Base-by-base conservation (phyloP, 306 rosid species). In the Quercus gilva region DNA sequence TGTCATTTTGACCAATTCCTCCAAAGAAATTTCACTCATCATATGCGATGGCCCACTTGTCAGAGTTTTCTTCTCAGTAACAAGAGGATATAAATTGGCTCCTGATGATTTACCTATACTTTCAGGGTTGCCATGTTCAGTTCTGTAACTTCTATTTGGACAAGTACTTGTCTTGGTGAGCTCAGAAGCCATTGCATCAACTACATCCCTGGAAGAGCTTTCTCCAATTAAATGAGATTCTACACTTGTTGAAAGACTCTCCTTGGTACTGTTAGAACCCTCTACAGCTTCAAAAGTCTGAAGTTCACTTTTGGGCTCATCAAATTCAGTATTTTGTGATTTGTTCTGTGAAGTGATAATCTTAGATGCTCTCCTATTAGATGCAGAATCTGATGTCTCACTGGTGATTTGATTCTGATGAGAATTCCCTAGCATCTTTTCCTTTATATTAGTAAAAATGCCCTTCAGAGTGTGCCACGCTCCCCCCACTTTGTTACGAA, bases 151-250 rank as follows among this genome's bases (percentile, higher is more conserved):
- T 13, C 5, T 49, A 52, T 18, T 61, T 29, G n/a, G 25, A 52
- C 55, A 26, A 20, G 28, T 80, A 53, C 60, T 61, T 53, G 18
- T 59, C 12, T 61, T 49, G 29, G 21, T 45, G 51, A 19, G n/a
- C 18, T 60, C 53, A 31, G 55, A 59, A 49, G 57, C 52, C 35
- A 29, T 55, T 65, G 71, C 14, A 29, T 29, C 45, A 74, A 35
- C 69, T 29, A 74, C 59, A 74, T 80, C 83, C 12, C 45, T 31
- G 59, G 61, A 63, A 74, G 73, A 68, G 73, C 33, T 57, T 71
- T 70, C 76, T 59, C 21, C 43, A 5, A 26, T 61, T 37, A 58
- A 6, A 18, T 69, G 63, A 28, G 55, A 75, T 68, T 55, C 31
- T 58, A 25, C 26, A 49, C 56, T 35, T 43, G 45, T 57, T 75